Conservation (phyloP, 176 grass and related monocot genomes). For the Urochloa ruziziensis region DNA sequence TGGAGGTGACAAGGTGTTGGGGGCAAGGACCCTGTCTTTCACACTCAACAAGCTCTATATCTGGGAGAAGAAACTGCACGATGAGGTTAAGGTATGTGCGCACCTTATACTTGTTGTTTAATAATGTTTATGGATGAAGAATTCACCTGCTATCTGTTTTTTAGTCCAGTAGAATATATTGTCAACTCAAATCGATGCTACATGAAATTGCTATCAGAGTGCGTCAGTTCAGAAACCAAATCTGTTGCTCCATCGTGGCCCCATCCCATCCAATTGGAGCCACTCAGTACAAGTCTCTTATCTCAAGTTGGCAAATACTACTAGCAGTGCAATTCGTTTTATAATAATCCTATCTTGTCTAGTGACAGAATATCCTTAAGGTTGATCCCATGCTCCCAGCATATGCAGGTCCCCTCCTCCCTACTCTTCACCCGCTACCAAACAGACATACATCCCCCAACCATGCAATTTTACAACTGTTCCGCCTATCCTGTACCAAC, state of each 20-base stretch:
- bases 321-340: neutral
- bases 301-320: neutral
- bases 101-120: neutral
- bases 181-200: neutral
- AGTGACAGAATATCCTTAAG: neutral
- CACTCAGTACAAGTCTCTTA: neutral
- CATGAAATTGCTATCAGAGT: neutral
- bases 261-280: constrained; percentile 6
- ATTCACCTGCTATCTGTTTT: neutral
- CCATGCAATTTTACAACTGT: constrained; percentile 15
- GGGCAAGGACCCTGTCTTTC: constrained; percentile 51
- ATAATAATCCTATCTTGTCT: neutral
- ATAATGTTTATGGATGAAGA: neutral
- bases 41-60: constrained; percentile 83
- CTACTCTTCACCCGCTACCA: neutral
- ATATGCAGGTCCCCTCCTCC: neutral
- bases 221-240: neutral
- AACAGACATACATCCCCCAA: neutral
- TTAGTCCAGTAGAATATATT: neutral
- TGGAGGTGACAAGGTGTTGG: constrained; percentile 52
- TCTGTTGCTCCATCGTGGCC: constrained; percentile 1
- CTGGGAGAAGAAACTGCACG: constrained; percentile 86
- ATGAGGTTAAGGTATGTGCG: constrained; percentile 79
- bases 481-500: constrained; percentile 9
- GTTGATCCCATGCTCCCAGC: neutral